phyloP scores from a whole-genome alignment of 768 basidiomycete genomes.

The Cystobasidium tubakii region DNA sequence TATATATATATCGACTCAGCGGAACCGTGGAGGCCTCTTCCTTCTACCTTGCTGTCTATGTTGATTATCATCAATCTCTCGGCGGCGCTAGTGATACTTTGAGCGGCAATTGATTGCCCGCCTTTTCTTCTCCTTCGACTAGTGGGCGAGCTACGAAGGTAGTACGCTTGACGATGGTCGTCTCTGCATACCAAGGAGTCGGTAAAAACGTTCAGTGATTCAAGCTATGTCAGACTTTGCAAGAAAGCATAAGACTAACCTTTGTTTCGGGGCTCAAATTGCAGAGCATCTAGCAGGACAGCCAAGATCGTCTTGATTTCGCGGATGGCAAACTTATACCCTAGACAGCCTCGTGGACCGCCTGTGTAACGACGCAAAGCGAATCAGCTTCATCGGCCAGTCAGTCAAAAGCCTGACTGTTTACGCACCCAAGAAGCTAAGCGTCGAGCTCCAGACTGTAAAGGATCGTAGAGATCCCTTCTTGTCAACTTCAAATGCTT shows the following conservation, averaged over 20 bases:
- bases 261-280: conserved; percentile 4
- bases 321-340: conserved; percentile 30
- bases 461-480: not conserved
- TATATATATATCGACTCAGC: too few species aligned
- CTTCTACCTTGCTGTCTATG: too few species aligned
- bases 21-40: too few species aligned
- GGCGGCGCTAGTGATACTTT: not conserved
- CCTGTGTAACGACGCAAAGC: too few species aligned
- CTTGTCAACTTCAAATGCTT: not conserved
- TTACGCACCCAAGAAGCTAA: conserved; percentile 27
- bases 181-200: not conserved
- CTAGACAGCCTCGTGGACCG: conserved; percentile 1
- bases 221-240: too few species aligned
- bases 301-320: conserved; percentile 31
- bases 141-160: conserved; percentile 3
- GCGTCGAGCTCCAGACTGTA: not conserved
- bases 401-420: not conserved
- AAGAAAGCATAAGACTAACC: too few species aligned
- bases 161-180: not conserved
- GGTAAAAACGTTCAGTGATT: too few species aligned
- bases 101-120: conserved; percentile 1
- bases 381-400: not conserved
- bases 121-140: conserved; percentile 1
- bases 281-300: not conserved
- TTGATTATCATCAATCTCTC: not conserved